phyloP scores from a whole-genome alignment of 345 rosid species.

The Limnanthes douglasii region DNA sequence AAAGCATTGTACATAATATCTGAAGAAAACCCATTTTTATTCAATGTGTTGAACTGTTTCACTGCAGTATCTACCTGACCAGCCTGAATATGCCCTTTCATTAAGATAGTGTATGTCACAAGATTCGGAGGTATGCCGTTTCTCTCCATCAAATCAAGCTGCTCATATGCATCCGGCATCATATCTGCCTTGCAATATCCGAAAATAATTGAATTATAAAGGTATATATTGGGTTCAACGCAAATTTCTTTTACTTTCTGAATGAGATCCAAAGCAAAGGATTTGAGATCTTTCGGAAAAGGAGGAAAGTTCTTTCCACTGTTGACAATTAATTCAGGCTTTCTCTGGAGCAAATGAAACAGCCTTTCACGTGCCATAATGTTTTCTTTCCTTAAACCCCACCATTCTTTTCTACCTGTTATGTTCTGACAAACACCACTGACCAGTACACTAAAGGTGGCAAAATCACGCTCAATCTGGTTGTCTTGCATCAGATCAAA shows the following conservation, averaged over 20 bases:
- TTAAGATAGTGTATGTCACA: conserved; percentile 48
- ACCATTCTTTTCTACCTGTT: conserved; percentile 10
- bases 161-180: conserved; percentile 38
- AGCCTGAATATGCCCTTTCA: conserved; percentile 27
- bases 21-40: too few species aligned
- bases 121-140: conserved; percentile 42
- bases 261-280: conserved; percentile 32
- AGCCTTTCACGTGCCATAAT: too few species aligned
- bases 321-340: conserved; percentile 15
- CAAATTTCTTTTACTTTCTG: conserved; percentile 19
- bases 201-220: conserved; percentile 29
- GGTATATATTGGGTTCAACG: conserved; percentile 34
- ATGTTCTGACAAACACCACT: conserved; percentile 32
- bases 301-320: too few species aligned
- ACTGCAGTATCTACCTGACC: conserved; percentile 43
- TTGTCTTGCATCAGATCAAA: conserved; percentile 33
- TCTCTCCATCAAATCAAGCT: conserved; percentile 33
- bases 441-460: conserved; percentile 22
- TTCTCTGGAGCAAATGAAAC: conserved; percentile 29
- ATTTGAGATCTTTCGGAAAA: conserved; percentile 20
- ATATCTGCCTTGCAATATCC: conserved; percentile 33
- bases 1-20: conserved; percentile 30
- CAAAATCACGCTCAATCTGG: conserved; percentile 24
- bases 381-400: conserved; percentile 17
- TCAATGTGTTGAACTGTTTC: conserved; percentile 29